phyloP scores from a whole-genome alignment of 176 grass and related monocot species.

The Bolboschoenus planiculmis region DNA sequence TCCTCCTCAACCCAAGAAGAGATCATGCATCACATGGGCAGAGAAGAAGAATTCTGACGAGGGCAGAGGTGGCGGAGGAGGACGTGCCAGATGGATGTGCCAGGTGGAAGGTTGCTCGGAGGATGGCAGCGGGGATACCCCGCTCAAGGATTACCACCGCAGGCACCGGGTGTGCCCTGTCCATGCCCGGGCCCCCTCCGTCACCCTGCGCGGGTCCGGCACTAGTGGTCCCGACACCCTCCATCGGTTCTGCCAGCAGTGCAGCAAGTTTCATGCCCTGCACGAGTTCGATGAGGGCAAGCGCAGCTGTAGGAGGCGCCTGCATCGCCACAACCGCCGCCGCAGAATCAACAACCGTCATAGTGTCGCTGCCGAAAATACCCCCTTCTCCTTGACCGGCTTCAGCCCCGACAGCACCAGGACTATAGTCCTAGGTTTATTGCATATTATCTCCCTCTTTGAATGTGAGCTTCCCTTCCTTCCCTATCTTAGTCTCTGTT shows the following conservation, averaged over 20 bases:
- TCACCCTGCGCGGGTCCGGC: slow-evolving; percentile 17
- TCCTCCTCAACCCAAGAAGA: not conserved
- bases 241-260: slow-evolving; percentile 86
- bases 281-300: slow-evolving; percentile 92
- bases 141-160: slow-evolving; percentile 71
- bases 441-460: slow-evolving; percentile 60
- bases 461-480: slow-evolving; percentile 50
- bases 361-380: slow-evolving; percentile 10
- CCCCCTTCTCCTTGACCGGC: slow-evolving; percentile 3
- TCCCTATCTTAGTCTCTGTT: not conserved
- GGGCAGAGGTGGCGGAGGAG: slow-evolving; percentile 24
- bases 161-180: slow-evolving; percentile 73
- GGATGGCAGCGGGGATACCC: slow-evolving; percentile 24
- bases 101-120: slow-evolving; percentile 58
- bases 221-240: too few species aligned
- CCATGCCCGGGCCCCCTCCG: slow-evolving; percentile 50
- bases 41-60: slow-evolving; percentile 33
- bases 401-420: slow-evolving; percentile 26
- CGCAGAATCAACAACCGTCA: slow-evolving; percentile 47
- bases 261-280: slow-evolving; percentile 87
- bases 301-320: slow-evolving; percentile 72
- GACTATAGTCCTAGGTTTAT: slow-evolving; percentile 39
- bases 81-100: slow-evolving; percentile 31
- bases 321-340: slow-evolving; percentile 66
- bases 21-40: not conserved